phyloP scores from a whole-genome alignment of 1,139 yeast genomes.

The Suhomyces taliae region DNA sequence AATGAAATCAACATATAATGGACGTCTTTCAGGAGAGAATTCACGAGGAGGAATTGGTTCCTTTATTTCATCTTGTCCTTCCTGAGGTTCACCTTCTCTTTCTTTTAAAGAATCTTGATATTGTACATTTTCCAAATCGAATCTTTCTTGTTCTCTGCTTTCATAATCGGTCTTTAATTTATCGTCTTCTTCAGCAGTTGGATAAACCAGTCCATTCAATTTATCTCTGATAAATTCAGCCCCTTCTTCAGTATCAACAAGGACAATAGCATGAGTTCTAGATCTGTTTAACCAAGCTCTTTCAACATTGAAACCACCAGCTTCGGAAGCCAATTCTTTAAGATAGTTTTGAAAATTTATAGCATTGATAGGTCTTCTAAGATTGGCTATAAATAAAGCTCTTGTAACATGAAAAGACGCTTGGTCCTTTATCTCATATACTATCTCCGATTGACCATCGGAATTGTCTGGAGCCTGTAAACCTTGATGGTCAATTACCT shows the following conservation, averaged over 20 bases:
- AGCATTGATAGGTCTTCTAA: slow-evolving; percentile 40
- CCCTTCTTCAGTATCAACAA: slow-evolving; percentile 39
- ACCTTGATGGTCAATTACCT: slow-evolving; percentile 27
- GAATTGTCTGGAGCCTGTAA: slow-evolving; percentile 20
- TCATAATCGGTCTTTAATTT: slow-evolving; percentile 24
- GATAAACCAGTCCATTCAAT: slow-evolving; percentile 35
- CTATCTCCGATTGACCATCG: slow-evolving; percentile 31
- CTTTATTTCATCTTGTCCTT: slow-evolving; percentile 4
- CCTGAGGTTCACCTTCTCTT: slow-evolving; percentile 7
- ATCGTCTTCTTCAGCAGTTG: slow-evolving; percentile 27
- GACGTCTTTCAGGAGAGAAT: slow-evolving; percentile 23
- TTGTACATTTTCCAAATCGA: slow-evolving; percentile 20
- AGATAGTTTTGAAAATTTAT: slow-evolving; percentile 36
- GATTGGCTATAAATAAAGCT: slow-evolving; percentile 45
- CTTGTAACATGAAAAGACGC: slow-evolving; percentile 40
- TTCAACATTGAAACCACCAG: slow-evolving; percentile 31
- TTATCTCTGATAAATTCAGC: slow-evolving; percentile 35
- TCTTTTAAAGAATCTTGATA: slow-evolving; percentile 17
- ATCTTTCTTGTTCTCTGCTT: slow-evolving; percentile 22
- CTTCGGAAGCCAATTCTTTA: slow-evolving; percentile 25
- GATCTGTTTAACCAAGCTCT: slow-evolving; percentile 47
- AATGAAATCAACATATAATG: slow-evolving; percentile 42
- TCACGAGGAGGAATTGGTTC: slow-evolving; percentile 19
- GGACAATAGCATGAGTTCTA: slow-evolving; percentile 44
- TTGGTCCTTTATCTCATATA: slow-evolving; percentile 30